Percentiles rank a stretch among this genome's conserved stretches.
phyloP scores from a whole-genome alignment of 140 eudicot genomes.

The Oenanthe javanica region DNA sequence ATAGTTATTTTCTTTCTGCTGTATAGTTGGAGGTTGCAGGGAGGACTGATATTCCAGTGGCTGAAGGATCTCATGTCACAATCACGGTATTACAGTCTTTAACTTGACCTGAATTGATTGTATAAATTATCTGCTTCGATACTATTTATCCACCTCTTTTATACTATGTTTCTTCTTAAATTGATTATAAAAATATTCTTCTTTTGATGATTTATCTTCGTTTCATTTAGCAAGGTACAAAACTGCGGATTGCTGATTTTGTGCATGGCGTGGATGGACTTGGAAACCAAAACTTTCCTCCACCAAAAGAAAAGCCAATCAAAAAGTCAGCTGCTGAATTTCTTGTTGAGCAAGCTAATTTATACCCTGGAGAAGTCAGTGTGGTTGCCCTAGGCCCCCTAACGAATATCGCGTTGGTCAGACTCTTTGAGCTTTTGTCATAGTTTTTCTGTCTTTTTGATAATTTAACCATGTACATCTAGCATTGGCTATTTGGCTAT shows the following conservation, averaged over 20 bases:
- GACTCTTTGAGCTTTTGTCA: background rate
- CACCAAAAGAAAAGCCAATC: conserved; percentile 78
- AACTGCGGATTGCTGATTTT: conserved; percentile 92
- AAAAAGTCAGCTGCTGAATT: conserved; percentile 77
- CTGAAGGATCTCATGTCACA: conserved; percentile 98
- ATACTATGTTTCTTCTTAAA: background rate
- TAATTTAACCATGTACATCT: background rate
- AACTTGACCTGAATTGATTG: background rate
- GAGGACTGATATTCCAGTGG: conserved; percentile 90
- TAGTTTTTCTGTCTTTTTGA: background rate
- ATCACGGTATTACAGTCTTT: conserved; percentile 47
- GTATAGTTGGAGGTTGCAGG: conserved; percentile 86
- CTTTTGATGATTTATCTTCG: conserved; percentile 3
- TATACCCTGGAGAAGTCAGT: conserved; percentile 77
- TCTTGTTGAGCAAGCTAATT: conserved; percentile 65
- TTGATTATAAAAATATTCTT: background rate
- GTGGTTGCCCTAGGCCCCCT: conserved; percentile 96
- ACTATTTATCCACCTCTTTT: background rate
- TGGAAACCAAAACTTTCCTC: conserved; percentile 96
- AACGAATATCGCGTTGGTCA: conserved; percentile 85
- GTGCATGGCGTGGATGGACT: conserved; percentile 96
- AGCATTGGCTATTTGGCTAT: background rate
- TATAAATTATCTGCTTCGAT: background rate
- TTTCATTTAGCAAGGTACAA: conserved; percentile 69
- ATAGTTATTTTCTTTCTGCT: background rate